These are phyloP conservation scores for Xylaria arbuscula DNA, from an alignment of 2,329 filamentous ascomycete species.

Conservation along the genomic window DNA sequence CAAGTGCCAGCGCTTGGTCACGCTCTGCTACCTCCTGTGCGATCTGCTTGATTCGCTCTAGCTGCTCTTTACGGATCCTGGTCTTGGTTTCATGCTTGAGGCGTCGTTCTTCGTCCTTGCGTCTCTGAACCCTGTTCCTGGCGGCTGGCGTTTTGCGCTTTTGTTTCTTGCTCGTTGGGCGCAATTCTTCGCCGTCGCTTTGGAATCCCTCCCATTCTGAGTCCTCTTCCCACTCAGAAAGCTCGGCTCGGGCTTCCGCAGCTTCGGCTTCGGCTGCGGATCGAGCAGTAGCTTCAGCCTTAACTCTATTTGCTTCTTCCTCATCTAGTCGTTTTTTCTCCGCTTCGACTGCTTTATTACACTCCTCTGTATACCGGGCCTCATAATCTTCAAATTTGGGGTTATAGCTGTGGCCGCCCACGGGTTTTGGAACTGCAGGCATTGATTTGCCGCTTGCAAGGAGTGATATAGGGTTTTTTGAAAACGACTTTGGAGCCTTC, in stretches of 20 bases:
- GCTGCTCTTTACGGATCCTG: slow-evolving; percentile 78
- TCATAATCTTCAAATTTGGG: slow-evolving; percentile 89
- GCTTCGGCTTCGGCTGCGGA: slow-evolving; percentile 82
- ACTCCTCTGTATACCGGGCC: slow-evolving; percentile 76
- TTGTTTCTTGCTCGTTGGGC: slow-evolving; percentile 76
- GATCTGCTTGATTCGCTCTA: slow-evolving; percentile 76
- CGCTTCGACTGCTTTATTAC: slow-evolving; percentile 79
- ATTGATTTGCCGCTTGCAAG: slow-evolving; percentile 83
- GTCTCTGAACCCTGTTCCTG: slow-evolving; percentile 86
- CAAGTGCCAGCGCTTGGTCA: slow-evolving; percentile 61
- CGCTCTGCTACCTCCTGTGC: slow-evolving; percentile 70
- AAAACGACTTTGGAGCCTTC: slow-evolving; percentile 79
- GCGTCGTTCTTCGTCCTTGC: slow-evolving; percentile 86
- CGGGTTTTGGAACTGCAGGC: slow-evolving; percentile 81
- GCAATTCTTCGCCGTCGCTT: slow-evolving; percentile 79
- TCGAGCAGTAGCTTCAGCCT: slow-evolving; percentile 72
- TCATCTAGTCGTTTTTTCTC: slow-evolving; percentile 79
- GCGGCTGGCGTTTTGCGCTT: slow-evolving; percentile 87
- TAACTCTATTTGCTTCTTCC: slow-evolving; percentile 73
- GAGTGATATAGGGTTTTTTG: slow-evolving; percentile 81
- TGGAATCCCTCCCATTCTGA: slow-evolving; percentile 92
- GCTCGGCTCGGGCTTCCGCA: slow-evolving; percentile 71
- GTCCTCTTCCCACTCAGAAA: slow-evolving; percentile 84
- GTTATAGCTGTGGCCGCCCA: slow-evolving; percentile 91
- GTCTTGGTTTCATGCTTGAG: slow-evolving; percentile 80